Evolutionary conservation across 352 stramenopile genomes (phyloP).

Genomic region (Poterioochromonas sp.): DNA sequence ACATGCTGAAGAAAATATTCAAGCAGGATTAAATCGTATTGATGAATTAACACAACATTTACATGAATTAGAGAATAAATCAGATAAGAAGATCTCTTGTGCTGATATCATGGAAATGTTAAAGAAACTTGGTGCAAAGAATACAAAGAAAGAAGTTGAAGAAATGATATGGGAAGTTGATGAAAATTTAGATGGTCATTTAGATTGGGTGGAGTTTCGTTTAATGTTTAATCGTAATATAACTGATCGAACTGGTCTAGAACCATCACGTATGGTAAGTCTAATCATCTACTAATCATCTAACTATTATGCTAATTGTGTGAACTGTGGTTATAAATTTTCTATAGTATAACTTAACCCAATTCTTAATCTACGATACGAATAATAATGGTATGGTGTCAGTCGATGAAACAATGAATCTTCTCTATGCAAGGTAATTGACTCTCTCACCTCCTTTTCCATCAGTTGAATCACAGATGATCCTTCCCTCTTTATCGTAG

Average conservation of each 20-base stretch:
- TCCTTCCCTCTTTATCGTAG: slow-evolving; percentile 25
- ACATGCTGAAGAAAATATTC: background rate
- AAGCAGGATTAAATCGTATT: background rate
- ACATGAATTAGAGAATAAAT: slow-evolving; percentile 45
- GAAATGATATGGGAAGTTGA: slow-evolving; percentile 98
- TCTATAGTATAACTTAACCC: slow-evolving; percentile 12
- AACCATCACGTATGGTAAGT: slow-evolving; percentile 72
- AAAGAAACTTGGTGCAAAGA: slow-evolving; percentile 78
- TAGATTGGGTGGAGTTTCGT: slow-evolving; percentile 87
- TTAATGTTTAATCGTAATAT: slow-evolving; percentile 90
- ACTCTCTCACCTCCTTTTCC: background rate
- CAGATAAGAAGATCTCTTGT: slow-evolving; percentile 46
- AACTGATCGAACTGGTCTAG: slow-evolving; percentile 82
- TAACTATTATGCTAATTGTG: slow-evolving; percentile 1
- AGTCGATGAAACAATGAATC: slow-evolving; percentile 95
- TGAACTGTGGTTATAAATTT: too few species aligned
- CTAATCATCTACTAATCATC: background rate
- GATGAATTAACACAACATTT: slow-evolving; percentile 39
- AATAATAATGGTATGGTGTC: slow-evolving; percentile 84
- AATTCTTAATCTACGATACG: slow-evolving; percentile 60
- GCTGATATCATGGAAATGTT: slow-evolving; percentile 80
- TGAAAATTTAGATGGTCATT: slow-evolving; percentile 85
- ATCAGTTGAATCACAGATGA: background rate
- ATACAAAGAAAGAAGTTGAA: slow-evolving; percentile 84
- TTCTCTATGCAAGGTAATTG: slow-evolving; percentile 84